Percentiles rank a stretch among this genome's conserved stretches.
Conservation (phyloP, 352 stramenopile genomes). For the Globisporangium iwayamae region DNA sequence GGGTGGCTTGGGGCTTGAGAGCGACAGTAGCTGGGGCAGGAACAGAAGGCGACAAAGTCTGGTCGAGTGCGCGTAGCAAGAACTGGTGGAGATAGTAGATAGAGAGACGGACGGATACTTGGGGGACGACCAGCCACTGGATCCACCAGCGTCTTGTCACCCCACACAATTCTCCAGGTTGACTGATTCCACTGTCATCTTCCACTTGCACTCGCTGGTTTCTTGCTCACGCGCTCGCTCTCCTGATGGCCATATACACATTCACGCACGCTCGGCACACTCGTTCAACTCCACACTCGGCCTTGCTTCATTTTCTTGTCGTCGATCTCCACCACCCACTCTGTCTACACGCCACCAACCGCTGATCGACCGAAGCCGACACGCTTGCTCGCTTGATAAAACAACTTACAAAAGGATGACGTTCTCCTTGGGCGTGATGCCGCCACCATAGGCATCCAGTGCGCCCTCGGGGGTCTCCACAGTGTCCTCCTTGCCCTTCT, state of each 20-base stretch:
- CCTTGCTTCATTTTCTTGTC: slow-evolving; percentile 7
- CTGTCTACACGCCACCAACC: slow-evolving; percentile 1
- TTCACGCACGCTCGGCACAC: slow-evolving; percentile 9
- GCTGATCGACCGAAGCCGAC: neutral
- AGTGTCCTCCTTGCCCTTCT: slow-evolving; percentile 56
- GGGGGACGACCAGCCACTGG: slow-evolving; percentile 5
- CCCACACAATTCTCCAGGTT: slow-evolving; percentile 5
- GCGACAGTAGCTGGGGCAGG: neutral
- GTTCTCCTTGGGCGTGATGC: slow-evolving; percentile 81
- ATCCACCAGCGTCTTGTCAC: neutral
- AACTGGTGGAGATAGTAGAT: neutral
- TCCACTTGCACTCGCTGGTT: neutral
- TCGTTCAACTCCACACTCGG: slow-evolving; percentile 6
- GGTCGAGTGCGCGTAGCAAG: neutral
- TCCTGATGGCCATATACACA: slow-evolving; percentile 8
- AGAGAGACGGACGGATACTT: neutral
- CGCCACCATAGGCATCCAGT: slow-evolving; percentile 53
- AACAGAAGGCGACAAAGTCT: neutral
- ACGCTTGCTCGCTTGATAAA: slow-evolving; percentile 22
- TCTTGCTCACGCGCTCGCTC: neutral
- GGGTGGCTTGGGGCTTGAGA: neutral
- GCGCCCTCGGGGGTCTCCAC: slow-evolving; percentile 40
- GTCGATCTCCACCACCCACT: slow-evolving; percentile 13
- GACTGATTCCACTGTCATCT: neutral
- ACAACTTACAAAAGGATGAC: slow-evolving; percentile 80